A percentile compares a stretch with the other conserved stretches of the same genome.
phyloP scores from a whole-genome alignment of 371 early-diverging fungal genomes.

The Mycotypha africana region DNA sequence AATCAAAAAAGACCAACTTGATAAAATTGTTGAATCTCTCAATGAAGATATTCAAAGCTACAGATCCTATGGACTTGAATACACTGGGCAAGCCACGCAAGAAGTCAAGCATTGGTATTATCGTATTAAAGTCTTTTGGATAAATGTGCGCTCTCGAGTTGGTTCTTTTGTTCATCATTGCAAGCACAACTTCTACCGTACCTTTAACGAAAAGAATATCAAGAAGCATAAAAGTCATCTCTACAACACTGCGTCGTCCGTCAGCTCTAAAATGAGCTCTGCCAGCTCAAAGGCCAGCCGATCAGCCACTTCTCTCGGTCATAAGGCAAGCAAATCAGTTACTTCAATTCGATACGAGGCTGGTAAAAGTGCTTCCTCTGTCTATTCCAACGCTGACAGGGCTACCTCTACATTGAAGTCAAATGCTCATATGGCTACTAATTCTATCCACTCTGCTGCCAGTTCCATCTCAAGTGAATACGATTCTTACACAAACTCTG shows the following conservation, averaged over 20 bases:
- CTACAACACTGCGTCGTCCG: too few species aligned
- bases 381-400: too few species aligned
- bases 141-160: constrained; percentile 2
- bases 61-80: constrained; percentile 13
- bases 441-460: constrained; percentile 11
- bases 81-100: constrained; percentile 8
- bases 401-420: too few species aligned
- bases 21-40: constrained; percentile 13
- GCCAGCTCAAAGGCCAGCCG: too few species aligned
- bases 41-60: constrained; percentile 9
- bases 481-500: constrained; percentile 7
- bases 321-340: too few species aligned
- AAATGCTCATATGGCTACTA: not conserved
- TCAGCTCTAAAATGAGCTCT: too few species aligned
- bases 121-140: not conserved
- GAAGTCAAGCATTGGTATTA: constrained; percentile 6
- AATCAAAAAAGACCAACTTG: constrained; percentile 13
- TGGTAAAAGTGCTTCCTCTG: too few species aligned
- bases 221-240: not conserved
- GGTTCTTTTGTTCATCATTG: not conserved
- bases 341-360: too few species aligned
- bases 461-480: constrained; percentile 9
- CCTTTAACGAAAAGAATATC: not conserved
- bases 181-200: not conserved
- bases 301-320: too few species aligned